Conservation (phyloP, 2,329 filamentous ascomycete genomes). For the Magnaporthiopsis incrustans region DNA sequence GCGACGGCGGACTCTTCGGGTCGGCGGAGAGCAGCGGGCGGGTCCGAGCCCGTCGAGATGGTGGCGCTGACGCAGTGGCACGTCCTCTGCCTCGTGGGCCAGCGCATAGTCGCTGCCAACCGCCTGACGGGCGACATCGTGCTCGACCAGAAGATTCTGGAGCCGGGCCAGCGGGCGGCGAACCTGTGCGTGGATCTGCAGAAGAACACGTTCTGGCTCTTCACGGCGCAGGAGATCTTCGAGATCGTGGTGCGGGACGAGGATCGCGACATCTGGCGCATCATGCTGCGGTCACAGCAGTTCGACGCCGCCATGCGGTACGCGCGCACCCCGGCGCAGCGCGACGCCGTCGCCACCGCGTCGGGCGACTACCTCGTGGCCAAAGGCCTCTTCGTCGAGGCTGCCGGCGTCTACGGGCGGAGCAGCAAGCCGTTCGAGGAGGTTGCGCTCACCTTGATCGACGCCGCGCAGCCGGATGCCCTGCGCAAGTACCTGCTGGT, state of each 20-base stretch:
- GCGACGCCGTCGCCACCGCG: conserved; percentile 83
- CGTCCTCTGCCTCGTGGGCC: conserved; percentile 74
- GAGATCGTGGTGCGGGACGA: conserved; percentile 89
- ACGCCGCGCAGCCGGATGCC: conserved; percentile 83
- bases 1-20: conserved; percentile 48
- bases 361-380: conserved; percentile 82
- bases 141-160: conserved; percentile 80
- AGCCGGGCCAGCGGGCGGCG: conserved; percentile 70
- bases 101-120: conserved; percentile 76
- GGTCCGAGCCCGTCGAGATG: conserved; percentile 66
- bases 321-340: conserved; percentile 71
- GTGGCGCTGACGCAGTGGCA: conserved; percentile 92
- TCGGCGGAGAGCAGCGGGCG: conserved; percentile 15
- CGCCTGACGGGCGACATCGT: conserved; percentile 77
- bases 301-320: conserved; percentile 85
- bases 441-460: conserved; percentile 83
- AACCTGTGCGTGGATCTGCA: conserved; percentile 82
- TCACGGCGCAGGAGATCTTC: conserved; percentile 84
- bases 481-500: conserved; percentile 81
- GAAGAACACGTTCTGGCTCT: conserved; percentile 97
- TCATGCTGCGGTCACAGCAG: conserved; percentile 78
- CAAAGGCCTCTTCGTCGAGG: conserved; percentile 76
- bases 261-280: conserved; percentile 87
- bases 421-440: conserved; percentile 97
- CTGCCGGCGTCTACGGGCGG: conserved; percentile 83